Conservation (phyloP, 148 eudicot genomes). For the Chenopodium album region DNA sequence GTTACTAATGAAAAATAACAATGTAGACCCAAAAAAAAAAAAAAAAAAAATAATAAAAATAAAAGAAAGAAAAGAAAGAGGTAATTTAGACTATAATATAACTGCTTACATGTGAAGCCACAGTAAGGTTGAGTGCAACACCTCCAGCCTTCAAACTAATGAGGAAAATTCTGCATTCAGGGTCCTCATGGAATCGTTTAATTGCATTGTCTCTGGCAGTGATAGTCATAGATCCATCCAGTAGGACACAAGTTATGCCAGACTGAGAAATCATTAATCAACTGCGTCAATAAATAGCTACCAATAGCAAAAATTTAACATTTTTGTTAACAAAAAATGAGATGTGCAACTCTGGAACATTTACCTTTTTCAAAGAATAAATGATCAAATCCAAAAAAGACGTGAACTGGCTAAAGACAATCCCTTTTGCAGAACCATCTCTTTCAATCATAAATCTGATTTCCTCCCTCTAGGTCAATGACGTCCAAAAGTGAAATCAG, state of each 20-base stretch:
- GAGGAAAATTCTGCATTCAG: slow-evolving; percentile 79
- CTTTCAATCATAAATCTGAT: slow-evolving; percentile 86
- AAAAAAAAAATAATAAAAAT: no score
- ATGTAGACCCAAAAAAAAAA: neutral
- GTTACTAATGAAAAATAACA: neutral
- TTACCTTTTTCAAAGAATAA: slow-evolving; percentile 77
- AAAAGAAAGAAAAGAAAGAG: neutral
- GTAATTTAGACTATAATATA: neutral
- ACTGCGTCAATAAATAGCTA: slow-evolving; percentile 1
- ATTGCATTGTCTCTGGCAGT: slow-evolving; percentile 84
- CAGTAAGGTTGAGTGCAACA: slow-evolving; percentile 95
- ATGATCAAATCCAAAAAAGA: slow-evolving; percentile 91
- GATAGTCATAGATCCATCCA: slow-evolving; percentile 90
- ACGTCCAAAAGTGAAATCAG: slow-evolving; percentile 24
- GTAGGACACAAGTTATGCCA: slow-evolving; percentile 70
- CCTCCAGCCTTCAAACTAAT: slow-evolving; percentile 99
- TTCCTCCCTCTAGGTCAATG: slow-evolving; percentile 71
- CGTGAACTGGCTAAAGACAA: slow-evolving; percentile 95
- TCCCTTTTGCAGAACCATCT: slow-evolving; percentile 96
- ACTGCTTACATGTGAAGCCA: slow-evolving; percentile 86
- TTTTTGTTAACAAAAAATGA: slow-evolving; percentile 3
- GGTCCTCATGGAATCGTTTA: slow-evolving; percentile 66
- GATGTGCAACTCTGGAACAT: neutral
- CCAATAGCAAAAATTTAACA: neutral
- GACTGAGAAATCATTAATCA: slow-evolving; percentile 49